phyloP scores from a whole-genome alignment of 2,329 filamentous ascomycete species.

The Ustulina deusta region DNA sequence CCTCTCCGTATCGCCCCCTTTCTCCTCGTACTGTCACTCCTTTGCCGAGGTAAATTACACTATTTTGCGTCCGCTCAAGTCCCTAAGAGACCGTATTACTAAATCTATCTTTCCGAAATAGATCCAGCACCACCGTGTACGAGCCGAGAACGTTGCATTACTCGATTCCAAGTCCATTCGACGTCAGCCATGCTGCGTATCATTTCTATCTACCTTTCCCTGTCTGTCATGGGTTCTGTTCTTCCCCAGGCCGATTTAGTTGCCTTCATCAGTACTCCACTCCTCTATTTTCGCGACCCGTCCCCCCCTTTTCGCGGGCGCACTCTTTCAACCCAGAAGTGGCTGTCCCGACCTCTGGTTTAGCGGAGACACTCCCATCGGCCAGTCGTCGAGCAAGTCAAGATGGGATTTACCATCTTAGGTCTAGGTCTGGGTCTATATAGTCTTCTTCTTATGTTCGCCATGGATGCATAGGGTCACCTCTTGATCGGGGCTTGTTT shows the following conservation, averaged over 20 bases:
- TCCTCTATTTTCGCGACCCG: conserved; percentile 15
- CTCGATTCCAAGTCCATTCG: conserved; percentile 12
- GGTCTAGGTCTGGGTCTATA: conserved; percentile 37
- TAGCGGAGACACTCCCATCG: conserved; percentile 26
- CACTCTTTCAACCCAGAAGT: background rate
- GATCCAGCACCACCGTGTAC: conserved; percentile 32
- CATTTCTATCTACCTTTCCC: conserved; percentile 38
- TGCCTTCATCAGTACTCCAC: background rate
- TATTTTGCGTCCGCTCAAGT: background rate
- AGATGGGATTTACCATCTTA: conserved; percentile 19
- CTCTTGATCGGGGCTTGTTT: background rate
- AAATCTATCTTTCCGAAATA: background rate
- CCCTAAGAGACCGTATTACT: background rate
- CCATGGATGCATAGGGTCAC: background rate
- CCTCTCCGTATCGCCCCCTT: background rate
- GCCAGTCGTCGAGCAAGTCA: conserved; percentile 23
- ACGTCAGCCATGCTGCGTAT: conserved; percentile 26
- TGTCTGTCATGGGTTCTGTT: conserved; percentile 30
- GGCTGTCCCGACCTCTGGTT: conserved; percentile 1
- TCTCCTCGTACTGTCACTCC: conserved; percentile 19
- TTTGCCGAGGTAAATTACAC: conserved; percentile 24
- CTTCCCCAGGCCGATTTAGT: conserved; percentile 2
- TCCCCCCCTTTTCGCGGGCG: background rate
- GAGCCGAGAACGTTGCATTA: conserved; percentile 19
- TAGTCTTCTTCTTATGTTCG: conserved; percentile 3